These are phyloP conservation scores for Saccharomycopsis olivae DNA, from an alignment of 805 yeast genomes.

Conservation along the genomic window DNA sequence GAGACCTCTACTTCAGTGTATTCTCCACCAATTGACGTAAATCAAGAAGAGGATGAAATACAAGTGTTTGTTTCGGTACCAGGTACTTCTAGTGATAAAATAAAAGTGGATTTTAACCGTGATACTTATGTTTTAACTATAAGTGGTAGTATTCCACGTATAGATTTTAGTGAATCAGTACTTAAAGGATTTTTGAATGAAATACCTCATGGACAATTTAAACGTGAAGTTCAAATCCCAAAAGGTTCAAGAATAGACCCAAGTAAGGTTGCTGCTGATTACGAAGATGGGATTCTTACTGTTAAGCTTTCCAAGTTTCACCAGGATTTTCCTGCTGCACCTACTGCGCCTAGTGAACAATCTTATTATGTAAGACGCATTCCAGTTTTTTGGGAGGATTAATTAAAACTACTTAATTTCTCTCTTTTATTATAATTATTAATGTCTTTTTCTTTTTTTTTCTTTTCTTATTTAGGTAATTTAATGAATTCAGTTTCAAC, in stretches of 20 bases:
- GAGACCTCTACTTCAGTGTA: too few species aligned
- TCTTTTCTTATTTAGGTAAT: background rate
- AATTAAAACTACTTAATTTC: constrained; percentile 1
- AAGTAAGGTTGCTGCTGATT: constrained; percentile 35
- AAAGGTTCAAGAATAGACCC: constrained; percentile 29
- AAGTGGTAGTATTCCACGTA: constrained; percentile 33
- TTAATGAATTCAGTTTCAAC: background rate
- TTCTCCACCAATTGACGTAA: constrained; percentile 1
- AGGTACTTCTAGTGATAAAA: constrained; percentile 35
- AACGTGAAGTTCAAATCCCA: constrained; percentile 34
- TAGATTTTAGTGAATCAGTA: constrained; percentile 20
- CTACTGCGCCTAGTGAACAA: background rate
- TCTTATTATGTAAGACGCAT: constrained; percentile 1
- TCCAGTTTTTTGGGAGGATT: constrained; percentile 6
- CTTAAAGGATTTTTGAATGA: constrained; percentile 25
- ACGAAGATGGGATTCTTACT: constrained; percentile 34
- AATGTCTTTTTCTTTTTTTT: too few species aligned
- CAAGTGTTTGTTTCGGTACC: constrained; percentile 30
- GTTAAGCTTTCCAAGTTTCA: constrained; percentile 19
- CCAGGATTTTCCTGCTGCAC: background rate
- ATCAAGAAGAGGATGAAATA: background rate
- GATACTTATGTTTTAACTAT: constrained; percentile 32
- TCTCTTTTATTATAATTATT: background rate
- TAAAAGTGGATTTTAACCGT: constrained; percentile 36
- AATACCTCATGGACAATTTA: constrained; percentile 30